Evolutionary conservation across 345 rosid species (phyloP).

Genomic region (Raphanus raphanistrum): DNA sequence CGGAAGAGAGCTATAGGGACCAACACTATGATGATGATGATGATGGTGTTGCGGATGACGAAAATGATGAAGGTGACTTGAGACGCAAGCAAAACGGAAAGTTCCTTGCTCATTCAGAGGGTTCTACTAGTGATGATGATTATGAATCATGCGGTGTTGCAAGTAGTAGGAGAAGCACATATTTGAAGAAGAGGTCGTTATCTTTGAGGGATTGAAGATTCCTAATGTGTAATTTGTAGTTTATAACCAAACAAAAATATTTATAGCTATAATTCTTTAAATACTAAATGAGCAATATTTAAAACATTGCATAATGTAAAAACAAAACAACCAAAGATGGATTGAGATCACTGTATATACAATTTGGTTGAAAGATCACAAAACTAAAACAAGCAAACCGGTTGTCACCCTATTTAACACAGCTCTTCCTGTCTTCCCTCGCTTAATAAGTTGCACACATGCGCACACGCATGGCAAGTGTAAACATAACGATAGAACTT

Average conservation of each 20-base stretch:
- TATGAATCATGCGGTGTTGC: constrained; percentile 6
- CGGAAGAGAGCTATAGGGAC: constrained; percentile 36
- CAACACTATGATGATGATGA: neutral
- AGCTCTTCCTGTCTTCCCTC: neutral
- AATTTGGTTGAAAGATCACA: constrained; percentile 18
- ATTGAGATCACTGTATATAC: constrained; percentile 15
- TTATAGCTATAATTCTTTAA: neutral
- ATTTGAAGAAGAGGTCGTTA: constrained; percentile 30
- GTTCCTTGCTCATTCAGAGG: constrained; percentile 10
- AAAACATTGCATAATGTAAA: neutral
- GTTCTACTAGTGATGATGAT: constrained; percentile 24
- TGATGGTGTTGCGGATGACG: constrained; percentile 29
- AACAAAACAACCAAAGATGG: neutral
- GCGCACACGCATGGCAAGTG: neutral
- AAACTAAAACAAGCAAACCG: neutral
- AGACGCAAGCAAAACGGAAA: constrained; percentile 24
- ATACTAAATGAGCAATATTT: neutral
- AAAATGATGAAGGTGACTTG: constrained; percentile 23
- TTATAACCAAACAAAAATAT: neutral
- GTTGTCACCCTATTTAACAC: neutral
- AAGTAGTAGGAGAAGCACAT: constrained; percentile 24
- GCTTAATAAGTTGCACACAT: neutral
- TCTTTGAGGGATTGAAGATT: neutral
- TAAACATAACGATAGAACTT: constrained; percentile 11
- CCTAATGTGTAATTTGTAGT: constrained; percentile 3